phyloP scores from a whole-genome alignment of 345 rosid genomes.

The Iberis pinnata region DNA sequence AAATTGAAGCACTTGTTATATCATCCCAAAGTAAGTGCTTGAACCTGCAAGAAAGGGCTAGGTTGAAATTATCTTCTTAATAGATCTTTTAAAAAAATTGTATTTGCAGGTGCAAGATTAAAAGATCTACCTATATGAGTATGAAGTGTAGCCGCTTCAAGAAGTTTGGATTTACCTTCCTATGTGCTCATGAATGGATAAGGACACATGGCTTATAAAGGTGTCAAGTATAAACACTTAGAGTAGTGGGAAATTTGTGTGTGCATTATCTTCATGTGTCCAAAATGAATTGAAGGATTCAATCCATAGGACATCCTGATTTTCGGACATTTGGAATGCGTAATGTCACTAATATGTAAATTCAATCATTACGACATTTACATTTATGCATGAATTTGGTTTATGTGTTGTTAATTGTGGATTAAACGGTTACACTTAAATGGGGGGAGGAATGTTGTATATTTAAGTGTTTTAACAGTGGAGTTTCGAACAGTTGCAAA shows the following conservation, averaged over 20 bases:
- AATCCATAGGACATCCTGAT: background rate
- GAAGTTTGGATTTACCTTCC: background rate
- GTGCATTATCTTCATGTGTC: constrained; percentile 4
- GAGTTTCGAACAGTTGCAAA: too few species aligned
- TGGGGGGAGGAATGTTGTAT: too few species aligned
- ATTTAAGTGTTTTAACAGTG: too few species aligned
- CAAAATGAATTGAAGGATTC: background rate
- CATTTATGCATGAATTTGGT: too few species aligned
- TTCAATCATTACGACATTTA: background rate
- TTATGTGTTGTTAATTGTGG: too few species aligned
- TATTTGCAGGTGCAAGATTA: constrained; percentile 1
- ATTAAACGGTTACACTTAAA: too few species aligned
- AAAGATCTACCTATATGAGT: constrained; percentile 2
- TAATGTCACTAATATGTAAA: background rate
- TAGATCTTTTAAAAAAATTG: background rate
- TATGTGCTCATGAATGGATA: background rate
- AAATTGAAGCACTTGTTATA: too few species aligned
- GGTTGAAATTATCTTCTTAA: background rate
- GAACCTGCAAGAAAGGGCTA: too few species aligned
- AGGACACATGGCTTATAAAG: too few species aligned
- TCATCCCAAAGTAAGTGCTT: too few species aligned
- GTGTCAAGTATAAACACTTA: too few species aligned
- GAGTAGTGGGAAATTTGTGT: background rate
- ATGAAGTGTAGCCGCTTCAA: background rate
- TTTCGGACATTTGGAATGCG: background rate